phyloP scores from a whole-genome alignment of 495 filamentous ascomycete genomes.

The Trypethelium eluteriae region DNA sequence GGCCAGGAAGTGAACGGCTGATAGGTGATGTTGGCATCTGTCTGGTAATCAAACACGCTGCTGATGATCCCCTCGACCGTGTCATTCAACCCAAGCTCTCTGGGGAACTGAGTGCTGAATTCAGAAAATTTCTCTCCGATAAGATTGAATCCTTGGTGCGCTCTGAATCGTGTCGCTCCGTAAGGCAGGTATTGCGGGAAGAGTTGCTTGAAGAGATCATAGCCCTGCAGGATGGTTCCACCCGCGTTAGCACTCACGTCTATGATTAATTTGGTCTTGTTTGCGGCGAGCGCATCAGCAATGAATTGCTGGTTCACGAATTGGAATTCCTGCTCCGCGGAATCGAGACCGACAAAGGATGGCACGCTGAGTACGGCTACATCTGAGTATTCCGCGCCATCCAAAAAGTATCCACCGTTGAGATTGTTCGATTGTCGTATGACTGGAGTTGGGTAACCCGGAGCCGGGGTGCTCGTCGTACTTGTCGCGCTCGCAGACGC shows the following conservation, averaged over 20 bases:
- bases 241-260: constrained; percentile 33
- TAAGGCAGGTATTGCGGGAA: constrained; percentile 42
- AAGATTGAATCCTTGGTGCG: constrained; percentile 39
- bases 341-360: constrained; percentile 21
- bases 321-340: constrained; percentile 34
- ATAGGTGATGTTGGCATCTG: constrained; percentile 21
- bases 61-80: constrained; percentile 15
- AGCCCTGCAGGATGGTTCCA: constrained; percentile 38
- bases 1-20: constrained; percentile 18
- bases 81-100: constrained; percentile 14
- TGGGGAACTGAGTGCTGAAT: constrained; percentile 19
- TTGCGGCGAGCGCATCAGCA: constrained; percentile 29
- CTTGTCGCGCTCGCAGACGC: constrained; percentile 10
- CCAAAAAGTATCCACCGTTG: constrained; percentile 46
- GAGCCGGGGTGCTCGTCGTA: constrained; percentile 26
- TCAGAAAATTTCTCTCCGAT: constrained; percentile 40
- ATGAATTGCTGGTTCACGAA: constrained; percentile 37
- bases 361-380: constrained; percentile 39
- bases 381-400: constrained; percentile 40
- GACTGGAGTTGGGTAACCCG: constrained; percentile 46
- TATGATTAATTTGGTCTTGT: constrained; percentile 35
- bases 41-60: constrained; percentile 20
- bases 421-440: constrained; percentile 38
- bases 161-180: constrained; percentile 40
- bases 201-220: constrained; percentile 42